These are phyloP conservation scores for Geoglossum glabrum DNA, from an alignment of 495 filamentous ascomycete species.

Conservation along the genomic window DNA sequence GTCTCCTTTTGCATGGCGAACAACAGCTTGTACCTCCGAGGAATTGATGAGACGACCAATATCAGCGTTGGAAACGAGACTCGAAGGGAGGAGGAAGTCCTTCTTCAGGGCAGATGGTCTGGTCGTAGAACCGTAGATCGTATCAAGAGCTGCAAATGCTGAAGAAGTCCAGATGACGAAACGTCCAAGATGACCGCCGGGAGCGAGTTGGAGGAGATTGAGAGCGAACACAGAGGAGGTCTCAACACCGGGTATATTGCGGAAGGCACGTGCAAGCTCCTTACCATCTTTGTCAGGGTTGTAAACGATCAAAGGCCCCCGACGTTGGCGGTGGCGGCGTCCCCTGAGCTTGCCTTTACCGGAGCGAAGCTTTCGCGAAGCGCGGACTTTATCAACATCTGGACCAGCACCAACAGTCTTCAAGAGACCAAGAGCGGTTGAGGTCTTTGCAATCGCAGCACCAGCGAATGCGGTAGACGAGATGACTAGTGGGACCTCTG, in stretches of 20 bases:
- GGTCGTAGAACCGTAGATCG: conserved; percentile 84
- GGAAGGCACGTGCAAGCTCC: conserved; percentile 77
- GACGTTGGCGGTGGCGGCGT: conserved; percentile 89
- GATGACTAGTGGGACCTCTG: conserved; percentile 92
- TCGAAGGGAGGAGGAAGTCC: conserved; percentile 88
- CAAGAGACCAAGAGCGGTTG: conserved; percentile 66
- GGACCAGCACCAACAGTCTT: conserved; percentile 73
- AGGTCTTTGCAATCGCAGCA: conserved; percentile 66
- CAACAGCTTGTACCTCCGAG: conserved; percentile 87
- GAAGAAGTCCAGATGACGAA: conserved; percentile 98
- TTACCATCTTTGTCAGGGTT: conserved; percentile 82
- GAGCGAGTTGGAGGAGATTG: conserved; percentile 97
- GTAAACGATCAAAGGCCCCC: conserved; percentile 92
- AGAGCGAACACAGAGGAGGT: conserved; percentile 83
- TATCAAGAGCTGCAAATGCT: conserved; percentile 87
- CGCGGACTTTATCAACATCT: conserved; percentile 85
- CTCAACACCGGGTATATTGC: conserved; percentile 97
- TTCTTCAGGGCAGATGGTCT: conserved; percentile 76
- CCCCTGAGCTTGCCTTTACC: conserved; percentile 95
- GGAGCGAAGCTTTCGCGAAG: conserved; percentile 80
- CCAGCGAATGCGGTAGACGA: conserved; percentile 68
- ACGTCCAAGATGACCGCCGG: conserved; percentile 94
- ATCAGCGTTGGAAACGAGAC: conserved; percentile 76
- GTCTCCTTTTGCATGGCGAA: conserved; percentile 73
- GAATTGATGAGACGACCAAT: conserved; percentile 95